Percentiles rank a stretch among this genome's conserved stretches.
Evolutionary conservation across 148 eudicot species (phyloP).

Genomic region (Heliamphora exappendiculata): DNA sequence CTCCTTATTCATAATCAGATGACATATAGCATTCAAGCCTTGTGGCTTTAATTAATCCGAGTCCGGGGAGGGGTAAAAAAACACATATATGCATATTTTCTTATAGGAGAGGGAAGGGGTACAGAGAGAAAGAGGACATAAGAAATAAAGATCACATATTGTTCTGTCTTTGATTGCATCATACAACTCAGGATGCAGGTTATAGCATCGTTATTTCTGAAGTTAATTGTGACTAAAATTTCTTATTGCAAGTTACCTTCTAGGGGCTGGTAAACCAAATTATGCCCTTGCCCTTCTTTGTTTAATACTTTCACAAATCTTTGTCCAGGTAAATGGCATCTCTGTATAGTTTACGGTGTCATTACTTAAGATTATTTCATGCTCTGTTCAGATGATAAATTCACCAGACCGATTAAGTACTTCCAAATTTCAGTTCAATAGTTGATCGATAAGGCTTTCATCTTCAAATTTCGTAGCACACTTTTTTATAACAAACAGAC

Average conservation of each 20-base stretch:
- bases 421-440: background rate
- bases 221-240: slow-evolving; percentile 1
- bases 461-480: background rate
- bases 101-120: too few relatives aligned
- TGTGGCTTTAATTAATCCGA: too few relatives aligned
- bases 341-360: background rate
- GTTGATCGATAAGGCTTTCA: background rate
- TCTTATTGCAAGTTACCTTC: slow-evolving; percentile 67
- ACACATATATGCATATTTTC: too few relatives aligned
- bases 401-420: background rate
- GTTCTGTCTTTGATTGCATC: background rate
- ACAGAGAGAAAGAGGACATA: too few relatives aligned
- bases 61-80: too few relatives aligned
- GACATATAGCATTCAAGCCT: too few relatives aligned
- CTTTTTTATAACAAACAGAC: background rate
- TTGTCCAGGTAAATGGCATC: slow-evolving; percentile 67
- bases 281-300: slow-evolving; percentile 75
- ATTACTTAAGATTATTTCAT: background rate
- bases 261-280: slow-evolving; percentile 79
- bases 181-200: background rate
- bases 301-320: slow-evolving; percentile 72
- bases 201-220: background rate
- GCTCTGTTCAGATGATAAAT: background rate
- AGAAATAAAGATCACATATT: background rate
- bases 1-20: background rate